A percentile compares a stretch with the other conserved stretches of the same genome.
Evolutionary conservation across 345 rosid species (phyloP).

Genomic region (Turnera subulata): DNA sequence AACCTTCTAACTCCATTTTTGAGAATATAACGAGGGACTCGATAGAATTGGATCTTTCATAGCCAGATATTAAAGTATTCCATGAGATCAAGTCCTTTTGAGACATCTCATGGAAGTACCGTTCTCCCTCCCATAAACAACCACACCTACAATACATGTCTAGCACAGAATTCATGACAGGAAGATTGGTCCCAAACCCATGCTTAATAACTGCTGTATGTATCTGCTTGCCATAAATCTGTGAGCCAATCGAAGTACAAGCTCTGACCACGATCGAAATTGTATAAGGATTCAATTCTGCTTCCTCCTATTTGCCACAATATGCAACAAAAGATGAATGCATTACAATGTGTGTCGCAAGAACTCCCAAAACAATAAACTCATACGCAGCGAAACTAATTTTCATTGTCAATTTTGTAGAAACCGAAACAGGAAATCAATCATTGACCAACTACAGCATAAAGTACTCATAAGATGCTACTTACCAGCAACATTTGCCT

Average conservation of each 20-base stretch:
- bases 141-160: slow-evolving; percentile 90
- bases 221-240: slow-evolving; percentile 57
- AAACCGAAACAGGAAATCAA: no score
- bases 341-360: not conserved
- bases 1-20: slow-evolving; percentile 55
- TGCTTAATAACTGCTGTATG: slow-evolving; percentile 51
- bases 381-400: no score
- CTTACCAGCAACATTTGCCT: slow-evolving; percentile 65
- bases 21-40: slow-evolving; percentile 58
- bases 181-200: slow-evolving; percentile 64
- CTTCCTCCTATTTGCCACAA: slow-evolving; percentile 50
- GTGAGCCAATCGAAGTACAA: slow-evolving; percentile 60
- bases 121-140: slow-evolving; percentile 53
- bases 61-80: slow-evolving; percentile 82
- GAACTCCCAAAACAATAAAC: not conserved
- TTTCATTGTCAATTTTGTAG: no score
- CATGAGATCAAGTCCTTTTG: slow-evolving; percentile 69
- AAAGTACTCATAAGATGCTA: not conserved
- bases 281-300: slow-evolving; percentile 54
- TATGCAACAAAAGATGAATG: slow-evolving; percentile 1
- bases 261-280: slow-evolving; percentile 83
- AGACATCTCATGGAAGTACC: slow-evolving; percentile 61
- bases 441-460: no score
- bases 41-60: slow-evolving; percentile 49
- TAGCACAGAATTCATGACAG: slow-evolving; percentile 76